Conservation (phyloP, 345 rosid genomes). For the Corchorus capsularis region DNA sequence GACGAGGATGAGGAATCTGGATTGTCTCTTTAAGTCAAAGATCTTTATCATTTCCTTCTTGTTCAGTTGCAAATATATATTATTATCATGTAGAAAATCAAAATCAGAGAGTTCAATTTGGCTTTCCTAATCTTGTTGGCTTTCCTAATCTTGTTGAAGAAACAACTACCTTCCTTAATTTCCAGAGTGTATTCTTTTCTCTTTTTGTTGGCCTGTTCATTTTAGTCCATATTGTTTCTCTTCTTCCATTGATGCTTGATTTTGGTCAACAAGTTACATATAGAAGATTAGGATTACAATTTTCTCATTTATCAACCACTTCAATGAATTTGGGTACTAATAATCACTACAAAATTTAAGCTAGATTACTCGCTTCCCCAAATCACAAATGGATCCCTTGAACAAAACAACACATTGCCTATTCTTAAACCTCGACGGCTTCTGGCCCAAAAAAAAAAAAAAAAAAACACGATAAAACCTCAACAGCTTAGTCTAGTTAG, state of each 20-base stretch:
- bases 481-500: no score
- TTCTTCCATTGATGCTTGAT: neutral
- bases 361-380: no score
- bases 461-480: no score
- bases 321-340: no score
- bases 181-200: neutral
- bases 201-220: neutral
- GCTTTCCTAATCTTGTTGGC: neutral
- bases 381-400: no score
- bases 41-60: neutral
- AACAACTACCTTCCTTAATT: neutral
- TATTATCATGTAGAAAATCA: neutral
- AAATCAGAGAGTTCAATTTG: neutral
- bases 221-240: neutral
- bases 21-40: slow-evolving; percentile 60
- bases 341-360: no score
- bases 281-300: no score
- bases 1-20: slow-evolving; percentile 94
- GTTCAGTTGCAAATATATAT: slow-evolving; percentile 5
- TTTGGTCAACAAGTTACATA: neutral
- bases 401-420: no score
- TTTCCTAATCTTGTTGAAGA: neutral
- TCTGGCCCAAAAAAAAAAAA: no score
- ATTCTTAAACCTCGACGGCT: no score
- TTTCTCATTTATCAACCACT: no score